Conservation (phyloP, 1,284 basidiomycete species). For the Malassezia brasiliensis region DNA sequence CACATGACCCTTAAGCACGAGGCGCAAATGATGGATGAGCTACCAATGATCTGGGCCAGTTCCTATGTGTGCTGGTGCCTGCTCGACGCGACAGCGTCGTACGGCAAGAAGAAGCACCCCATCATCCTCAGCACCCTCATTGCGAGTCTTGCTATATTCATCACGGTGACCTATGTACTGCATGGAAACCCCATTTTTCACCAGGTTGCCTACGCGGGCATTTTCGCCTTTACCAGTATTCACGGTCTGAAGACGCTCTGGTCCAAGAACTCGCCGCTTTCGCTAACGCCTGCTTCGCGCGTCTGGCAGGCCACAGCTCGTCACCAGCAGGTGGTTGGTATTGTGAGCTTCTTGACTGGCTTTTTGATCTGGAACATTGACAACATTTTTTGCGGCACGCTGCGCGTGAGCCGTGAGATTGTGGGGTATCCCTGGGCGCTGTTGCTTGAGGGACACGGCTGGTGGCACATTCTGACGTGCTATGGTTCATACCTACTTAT, state of each 20-base stretch:
- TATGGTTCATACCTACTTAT: slow-evolving; percentile 51
- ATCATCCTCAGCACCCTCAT: slow-evolving; percentile 22
- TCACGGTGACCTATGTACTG: slow-evolving; percentile 46
- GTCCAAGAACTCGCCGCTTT: slow-evolving; percentile 18
- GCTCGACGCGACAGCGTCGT: slow-evolving; percentile 26
- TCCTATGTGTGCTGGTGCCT: slow-evolving; percentile 32
- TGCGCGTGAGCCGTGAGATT: slow-evolving; percentile 22
- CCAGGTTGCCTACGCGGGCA: slow-evolving; percentile 51
- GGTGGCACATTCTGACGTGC: slow-evolving; percentile 54
- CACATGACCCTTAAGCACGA: slow-evolving; percentile 42
- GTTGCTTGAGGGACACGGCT: slow-evolving; percentile 41
- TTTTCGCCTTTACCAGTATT: slow-evolving; percentile 45
- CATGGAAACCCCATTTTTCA: slow-evolving; percentile 54
- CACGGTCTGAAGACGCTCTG: slow-evolving; percentile 44
- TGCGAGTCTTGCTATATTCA: slow-evolving; percentile 21
- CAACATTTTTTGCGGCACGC: slow-evolving; percentile 51
- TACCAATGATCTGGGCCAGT: slow-evolving; percentile 47
- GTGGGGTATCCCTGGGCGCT: slow-evolving; percentile 34
- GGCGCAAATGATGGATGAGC: slow-evolving; percentile 44
- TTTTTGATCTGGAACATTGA: slow-evolving; percentile 55
- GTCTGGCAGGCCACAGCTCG: slow-evolving; percentile 11
- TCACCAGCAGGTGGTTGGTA: slow-evolving; percentile 19
- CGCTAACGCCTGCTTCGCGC: slow-evolving; percentile 10
- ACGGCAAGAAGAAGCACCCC: slow-evolving; percentile 9
- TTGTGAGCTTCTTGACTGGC: slow-evolving; percentile 45